Evolutionary conservation across 306 rosid species (phyloP), one percentile per base, ranked within the genome.

Genomic region (Malus orientalis): DNA sequence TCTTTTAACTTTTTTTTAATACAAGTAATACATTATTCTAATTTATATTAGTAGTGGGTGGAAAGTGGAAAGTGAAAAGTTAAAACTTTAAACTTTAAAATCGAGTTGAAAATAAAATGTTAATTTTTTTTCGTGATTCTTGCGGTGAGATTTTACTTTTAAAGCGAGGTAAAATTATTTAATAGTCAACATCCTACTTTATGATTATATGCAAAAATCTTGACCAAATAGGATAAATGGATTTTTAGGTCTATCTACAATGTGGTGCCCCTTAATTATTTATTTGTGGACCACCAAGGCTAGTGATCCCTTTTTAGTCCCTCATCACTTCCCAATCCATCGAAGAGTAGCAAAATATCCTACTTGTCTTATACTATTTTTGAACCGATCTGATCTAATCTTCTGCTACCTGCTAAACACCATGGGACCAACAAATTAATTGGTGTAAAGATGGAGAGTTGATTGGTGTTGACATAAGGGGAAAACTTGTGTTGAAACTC

Each of bases 281-380:
- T 6, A 4, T 49, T 33, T 36, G 45, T 67, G 79, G 79, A 57
- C 78, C 83, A 79, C 74, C 61, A 16, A 67, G 29, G 40, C 19
- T n/a, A 23, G 40, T 54, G 74, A 49, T 15, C 8, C 20, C 5
- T 15, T 47, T 47, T 47, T 47, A 11, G 49, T 62, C 13, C 10
- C 13, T 23, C 27, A 59, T 53, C 51, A 13, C 51, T 29, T 33
- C 11, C 75, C 38, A n/a, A 33, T 55, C 66, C 66, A 55, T 71
- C 44, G 40, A 16, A 70, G 4, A 14, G 6, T 30, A 22, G 16
- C 22, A 72, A 72, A 57, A 57, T 72, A 57, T 57, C 66, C 8
- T n/a, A 19, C 36, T 33, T 36, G 75, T 68, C 64, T 73, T 16
- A 12, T 20, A 7, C 61, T 55, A n/a, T 4, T 57, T 51, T 51